phyloP scores from a whole-genome alignment of 495 filamentous ascomycete genomes.

The Neurospora cerealis region DNA sequence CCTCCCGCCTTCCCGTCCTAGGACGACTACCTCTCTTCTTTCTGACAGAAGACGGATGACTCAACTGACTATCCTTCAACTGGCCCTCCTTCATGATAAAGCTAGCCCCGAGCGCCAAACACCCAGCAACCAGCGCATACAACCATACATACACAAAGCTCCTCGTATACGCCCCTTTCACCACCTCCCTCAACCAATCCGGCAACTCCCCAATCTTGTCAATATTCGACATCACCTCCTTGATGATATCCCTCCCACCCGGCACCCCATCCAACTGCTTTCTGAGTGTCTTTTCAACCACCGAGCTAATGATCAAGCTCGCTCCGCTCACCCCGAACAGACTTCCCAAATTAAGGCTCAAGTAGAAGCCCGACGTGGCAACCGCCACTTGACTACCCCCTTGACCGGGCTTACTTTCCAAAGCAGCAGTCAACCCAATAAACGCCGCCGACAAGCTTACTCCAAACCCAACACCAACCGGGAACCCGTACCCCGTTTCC shows the following conservation, averaged over 20 bases:
- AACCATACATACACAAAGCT: conserved; percentile 10
- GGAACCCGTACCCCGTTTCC: conserved; percentile 9
- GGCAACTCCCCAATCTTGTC: conserved; percentile 7
- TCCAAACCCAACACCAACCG: conserved; percentile 8
- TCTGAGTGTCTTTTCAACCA: conserved; percentile 1
- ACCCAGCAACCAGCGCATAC: conserved; percentile 1
- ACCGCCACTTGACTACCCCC: not conserved
- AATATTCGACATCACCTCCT: conserved; percentile 6
- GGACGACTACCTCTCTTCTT: not conserved
- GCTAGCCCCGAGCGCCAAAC: conserved; percentile 2
- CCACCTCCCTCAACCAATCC: not conserved
- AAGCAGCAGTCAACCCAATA: conserved; percentile 6
- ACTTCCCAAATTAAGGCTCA: conserved; percentile 7
- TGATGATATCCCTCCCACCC: not conserved
- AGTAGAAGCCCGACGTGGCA: conserved; percentile 7
- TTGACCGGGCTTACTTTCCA: not conserved
- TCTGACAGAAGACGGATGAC: not conserved
- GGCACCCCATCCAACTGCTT: not conserved
- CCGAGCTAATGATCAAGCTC: not conserved
- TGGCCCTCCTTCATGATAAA: conserved; percentile 8
- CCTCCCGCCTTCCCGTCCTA: not conserved
- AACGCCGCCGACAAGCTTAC: conserved; percentile 7
- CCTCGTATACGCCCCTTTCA: conserved; percentile 1
- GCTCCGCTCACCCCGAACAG: conserved; percentile 5
- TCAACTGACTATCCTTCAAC: not conserved